Evolutionary conservation across 2,329 filamentous ascomycete species (phyloP).

Genomic region (Calonectria pauciramosa): DNA sequence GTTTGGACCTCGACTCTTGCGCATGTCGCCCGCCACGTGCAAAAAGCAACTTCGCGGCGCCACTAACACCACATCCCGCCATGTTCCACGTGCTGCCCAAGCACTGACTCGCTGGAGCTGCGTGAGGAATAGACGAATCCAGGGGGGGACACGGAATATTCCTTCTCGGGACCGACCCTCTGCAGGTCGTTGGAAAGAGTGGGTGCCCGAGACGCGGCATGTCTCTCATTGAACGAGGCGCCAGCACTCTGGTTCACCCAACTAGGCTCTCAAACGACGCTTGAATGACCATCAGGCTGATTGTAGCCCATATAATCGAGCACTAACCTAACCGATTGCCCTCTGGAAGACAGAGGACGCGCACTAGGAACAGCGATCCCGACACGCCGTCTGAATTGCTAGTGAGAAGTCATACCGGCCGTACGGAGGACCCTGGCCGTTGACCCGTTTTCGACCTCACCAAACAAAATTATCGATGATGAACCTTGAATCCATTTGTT

Average conservation of each 20-base stretch:
- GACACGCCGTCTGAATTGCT: not conserved
- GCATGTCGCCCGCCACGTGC: not conserved
- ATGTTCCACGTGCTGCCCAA: not conserved
- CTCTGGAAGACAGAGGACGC: not conserved
- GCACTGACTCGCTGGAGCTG: not conserved
- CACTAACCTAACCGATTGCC: not conserved
- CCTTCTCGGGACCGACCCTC: not conserved
- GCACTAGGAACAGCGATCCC: not conserved
- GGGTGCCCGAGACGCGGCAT: not conserved
- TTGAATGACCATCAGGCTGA: not conserved
- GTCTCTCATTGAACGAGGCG: not conserved
- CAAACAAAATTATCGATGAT: not conserved
- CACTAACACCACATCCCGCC: not conserved
- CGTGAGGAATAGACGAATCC: not conserved
- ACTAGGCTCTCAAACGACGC: not conserved
- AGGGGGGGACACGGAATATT: not conserved
- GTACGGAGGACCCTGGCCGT: not conserved
- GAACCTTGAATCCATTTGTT: not conserved
- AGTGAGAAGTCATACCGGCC: constrained; percentile 2
- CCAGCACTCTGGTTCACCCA: constrained; percentile 3
- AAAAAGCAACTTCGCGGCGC: not conserved
- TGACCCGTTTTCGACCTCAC: not conserved
- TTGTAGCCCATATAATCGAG: not conserved
- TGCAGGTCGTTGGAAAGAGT: not conserved
- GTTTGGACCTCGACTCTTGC: not conserved